Evolutionary conservation across 73 alveolate species (phyloP), one percentile per base, ranked within the genome.

Genomic region (Effrenium voratum): DNA sequence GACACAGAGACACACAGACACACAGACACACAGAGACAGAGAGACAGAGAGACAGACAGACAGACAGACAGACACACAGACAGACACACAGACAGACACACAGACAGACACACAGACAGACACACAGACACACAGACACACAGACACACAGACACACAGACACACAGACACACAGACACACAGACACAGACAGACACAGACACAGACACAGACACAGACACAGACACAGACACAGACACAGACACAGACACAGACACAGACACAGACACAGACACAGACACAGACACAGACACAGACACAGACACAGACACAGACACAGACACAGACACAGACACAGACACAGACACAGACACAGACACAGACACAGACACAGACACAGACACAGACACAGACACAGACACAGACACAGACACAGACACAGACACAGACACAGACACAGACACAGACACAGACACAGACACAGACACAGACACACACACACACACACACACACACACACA

Each of bases 381-480:
- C 80, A n/a, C 80, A 66, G 40, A n/a, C 80, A 66, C 80, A n/a
- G 40, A 66, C 80, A n/a, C 80, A 66, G 40, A n/a, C 80, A 66
- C 80, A n/a, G 40, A 66, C 80, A n/a, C 80, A 66, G 40, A n/a
- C 80, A 66, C 80, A n/a, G 40, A 66, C 80, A 66, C 80, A 66
- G 80, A 66, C 80, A 66, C 80, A 66, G 80, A 66, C 80, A 66
- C 80, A 66, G 43, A 66, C 43, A 66, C 80, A 66, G 43, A 66
- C 80, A 66, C 80, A 66, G 80, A 66, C 80, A 66, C 80, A 66
- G 43, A 66, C 80, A 66, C 80, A 66, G 80, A 66, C 80, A 66
- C 80, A 66, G 43, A 66, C 80, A 66, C 80, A 66, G 80, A 66
- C 80, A 66, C 80, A 66, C 80, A 66, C 80, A 66, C 80, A 66